Evolutionary conservation across 306 rosid genomes (phyloP).

Genomic region (Sophora flavescens): DNA sequence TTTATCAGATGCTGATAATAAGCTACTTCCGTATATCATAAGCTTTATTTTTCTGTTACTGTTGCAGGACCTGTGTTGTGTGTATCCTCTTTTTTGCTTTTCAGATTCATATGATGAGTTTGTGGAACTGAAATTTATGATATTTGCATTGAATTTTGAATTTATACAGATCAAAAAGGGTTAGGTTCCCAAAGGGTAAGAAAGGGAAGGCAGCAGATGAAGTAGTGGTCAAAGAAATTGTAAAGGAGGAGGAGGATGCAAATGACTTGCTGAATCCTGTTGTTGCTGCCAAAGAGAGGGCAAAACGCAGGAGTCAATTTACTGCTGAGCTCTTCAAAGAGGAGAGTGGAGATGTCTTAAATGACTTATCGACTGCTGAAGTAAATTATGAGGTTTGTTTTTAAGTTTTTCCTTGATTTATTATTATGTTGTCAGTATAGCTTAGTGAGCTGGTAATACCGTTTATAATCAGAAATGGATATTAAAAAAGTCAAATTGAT

Average conservation of each 20-base stretch:
- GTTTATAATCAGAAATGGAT: not conserved
- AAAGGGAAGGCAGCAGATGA: conserved; percentile 70
- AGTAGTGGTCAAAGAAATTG: conserved; percentile 46
- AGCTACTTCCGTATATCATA: not conserved
- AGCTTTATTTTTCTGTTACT: not conserved
- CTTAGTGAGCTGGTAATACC: conserved; percentile 13
- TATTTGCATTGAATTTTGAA: conserved; percentile 31
- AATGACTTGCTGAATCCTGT: conserved; percentile 54
- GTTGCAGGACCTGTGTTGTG: conserved; percentile 11
- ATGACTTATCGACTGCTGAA: conserved; percentile 65
- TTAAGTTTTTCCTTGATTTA: conserved; percentile 21
- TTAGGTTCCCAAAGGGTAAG: conserved; percentile 92
- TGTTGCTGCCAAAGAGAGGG: conserved; percentile 75
- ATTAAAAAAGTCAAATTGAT: not conserved
- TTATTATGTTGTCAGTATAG: conserved; percentile 3
- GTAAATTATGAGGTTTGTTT: conserved; percentile 65
- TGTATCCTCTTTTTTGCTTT: conserved; percentile 3
- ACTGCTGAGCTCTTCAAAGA: conserved; percentile 65
- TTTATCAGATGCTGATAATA: not conserved
- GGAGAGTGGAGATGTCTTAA: conserved; percentile 53
- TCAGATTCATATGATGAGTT: conserved; percentile 10
- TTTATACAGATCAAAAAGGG: conserved; percentile 61
- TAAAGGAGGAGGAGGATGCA: conserved; percentile 49
- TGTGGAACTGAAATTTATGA: conserved; percentile 7
- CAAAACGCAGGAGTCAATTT: conserved; percentile 60